Conservation (phyloP, 768 basidiomycete species). For the Phanerodontia chrysosporium region DNA sequence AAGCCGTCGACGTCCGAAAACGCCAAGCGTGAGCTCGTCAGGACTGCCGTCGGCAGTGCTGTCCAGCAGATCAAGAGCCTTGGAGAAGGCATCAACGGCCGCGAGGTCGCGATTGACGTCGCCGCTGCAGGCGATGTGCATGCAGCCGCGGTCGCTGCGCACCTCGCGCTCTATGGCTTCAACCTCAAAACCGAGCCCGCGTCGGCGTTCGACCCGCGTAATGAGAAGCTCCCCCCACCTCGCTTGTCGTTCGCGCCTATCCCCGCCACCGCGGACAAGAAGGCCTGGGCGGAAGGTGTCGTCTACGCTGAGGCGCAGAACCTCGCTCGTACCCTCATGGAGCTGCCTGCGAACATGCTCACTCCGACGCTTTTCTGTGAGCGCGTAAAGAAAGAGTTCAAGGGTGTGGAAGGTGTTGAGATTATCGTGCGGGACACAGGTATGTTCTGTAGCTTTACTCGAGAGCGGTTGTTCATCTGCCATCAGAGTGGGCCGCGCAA, state of each 20-base stretch:
- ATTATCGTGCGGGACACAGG: slow-evolving; percentile 73
- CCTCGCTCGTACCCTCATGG: slow-evolving; percentile 79
- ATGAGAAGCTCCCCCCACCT: slow-evolving; percentile 45
- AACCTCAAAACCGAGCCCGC: slow-evolving; percentile 71
- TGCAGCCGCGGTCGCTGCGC: slow-evolving; percentile 77
- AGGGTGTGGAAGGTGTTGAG: slow-evolving; percentile 61
- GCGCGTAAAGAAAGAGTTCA: slow-evolving; percentile 63
- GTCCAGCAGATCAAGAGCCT: slow-evolving; percentile 63
- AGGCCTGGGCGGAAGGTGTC: slow-evolving; percentile 71
- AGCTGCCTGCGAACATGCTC: slow-evolving; percentile 81
- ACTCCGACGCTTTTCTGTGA: slow-evolving; percentile 81
- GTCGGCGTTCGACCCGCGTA: slow-evolving; percentile 60
- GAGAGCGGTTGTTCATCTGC: background rate
- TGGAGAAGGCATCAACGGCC: slow-evolving; percentile 52
- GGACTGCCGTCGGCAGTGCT: slow-evolving; percentile 68
- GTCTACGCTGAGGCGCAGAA: slow-evolving; percentile 78
- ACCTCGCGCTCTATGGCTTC: slow-evolving; percentile 73
- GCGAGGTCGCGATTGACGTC: slow-evolving; percentile 55
- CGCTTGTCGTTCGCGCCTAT: slow-evolving; percentile 47
- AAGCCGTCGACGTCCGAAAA: slow-evolving; percentile 21
- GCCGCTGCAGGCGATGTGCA: slow-evolving; percentile 54
- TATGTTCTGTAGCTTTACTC: slow-evolving; percentile 23
- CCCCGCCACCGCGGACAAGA: slow-evolving; percentile 27
- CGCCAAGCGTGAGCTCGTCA: slow-evolving; percentile 57
- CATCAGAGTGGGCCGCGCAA: slow-evolving; percentile 70